phyloP scores from a whole-genome alignment of 768 basidiomycete species.

The Amanita pallidorosea region DNA sequence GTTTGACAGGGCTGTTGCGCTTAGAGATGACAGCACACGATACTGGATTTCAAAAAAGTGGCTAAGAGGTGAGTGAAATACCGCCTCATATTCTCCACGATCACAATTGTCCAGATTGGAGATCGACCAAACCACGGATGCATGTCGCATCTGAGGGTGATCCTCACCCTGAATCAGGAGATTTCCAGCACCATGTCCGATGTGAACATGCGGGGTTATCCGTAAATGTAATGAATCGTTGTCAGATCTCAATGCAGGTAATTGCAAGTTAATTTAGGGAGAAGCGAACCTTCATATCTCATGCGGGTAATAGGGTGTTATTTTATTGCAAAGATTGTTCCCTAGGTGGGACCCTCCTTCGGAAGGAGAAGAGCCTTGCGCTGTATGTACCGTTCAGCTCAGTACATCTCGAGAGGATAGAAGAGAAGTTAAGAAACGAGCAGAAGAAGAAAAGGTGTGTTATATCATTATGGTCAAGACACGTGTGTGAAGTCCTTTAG shows the following conservation, averaged over 20 bases:
- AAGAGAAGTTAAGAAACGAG: slow-evolving; percentile 48
- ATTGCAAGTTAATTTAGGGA: background rate
- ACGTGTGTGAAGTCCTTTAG: slow-evolving; percentile 22
- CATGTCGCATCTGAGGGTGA: slow-evolving; percentile 48
- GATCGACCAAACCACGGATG: slow-evolving; percentile 63
- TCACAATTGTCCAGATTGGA: slow-evolving; percentile 50
- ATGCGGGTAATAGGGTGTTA: slow-evolving; percentile 34
- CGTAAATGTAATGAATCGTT: slow-evolving; percentile 42
- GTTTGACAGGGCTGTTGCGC: slow-evolving; percentile 44
- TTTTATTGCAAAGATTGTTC: slow-evolving; percentile 45
- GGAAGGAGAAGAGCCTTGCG: slow-evolving; percentile 41
- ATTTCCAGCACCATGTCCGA: slow-evolving; percentile 46
- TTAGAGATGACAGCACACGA: slow-evolving; percentile 28
- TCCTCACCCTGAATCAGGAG: slow-evolving; percentile 52
- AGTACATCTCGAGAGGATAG: slow-evolving; percentile 52
- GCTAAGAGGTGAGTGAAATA: slow-evolving; percentile 49
- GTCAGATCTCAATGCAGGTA: slow-evolving; percentile 54
- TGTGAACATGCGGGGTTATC: slow-evolving; percentile 66
- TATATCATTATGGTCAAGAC: slow-evolving; percentile 2
- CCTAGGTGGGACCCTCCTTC: slow-evolving; percentile 54
- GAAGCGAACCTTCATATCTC: slow-evolving; percentile 5
- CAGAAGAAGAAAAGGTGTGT: slow-evolving; percentile 71
- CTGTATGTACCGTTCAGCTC: slow-evolving; percentile 48
- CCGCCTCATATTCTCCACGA: background rate
- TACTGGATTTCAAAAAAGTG: slow-evolving; percentile 75